These are phyloP conservation scores for Saccharomycopsis sp. DNA, from an alignment of 805 yeast species.

Conservation along the genomic window DNA sequence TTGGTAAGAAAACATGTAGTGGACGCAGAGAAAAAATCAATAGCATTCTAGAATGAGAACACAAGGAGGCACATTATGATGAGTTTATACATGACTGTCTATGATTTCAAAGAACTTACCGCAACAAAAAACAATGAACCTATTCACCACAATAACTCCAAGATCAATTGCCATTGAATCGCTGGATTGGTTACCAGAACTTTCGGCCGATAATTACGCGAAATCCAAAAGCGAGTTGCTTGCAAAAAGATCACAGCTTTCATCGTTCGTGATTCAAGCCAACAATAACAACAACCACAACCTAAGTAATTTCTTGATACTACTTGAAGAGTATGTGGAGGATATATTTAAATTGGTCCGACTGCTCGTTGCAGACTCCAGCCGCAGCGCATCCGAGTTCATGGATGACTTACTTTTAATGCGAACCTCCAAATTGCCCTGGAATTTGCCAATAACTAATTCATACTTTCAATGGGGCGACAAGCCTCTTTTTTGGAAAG, in stretches of 20 bases:
- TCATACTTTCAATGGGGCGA: not conserved
- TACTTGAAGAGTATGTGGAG: constrained; percentile 8
- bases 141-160: not conserved
- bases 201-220: not conserved
- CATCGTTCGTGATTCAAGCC: not conserved
- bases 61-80: no score
- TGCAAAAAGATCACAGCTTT: constrained; percentile 4
- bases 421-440: constrained; percentile 4
- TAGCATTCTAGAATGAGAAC: no score
- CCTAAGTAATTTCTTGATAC: constrained; percentile 3
- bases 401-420: not conserved
- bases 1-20: no score
- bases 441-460: constrained; percentile 14
- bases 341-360: constrained; percentile 3
- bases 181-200: not conserved
- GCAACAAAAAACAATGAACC: not conserved
- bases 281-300: constrained; percentile 1
- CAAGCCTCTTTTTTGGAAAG: constrained; percentile 3
- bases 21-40: no score
- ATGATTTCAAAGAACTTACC: no score
- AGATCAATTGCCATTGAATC: not conserved
- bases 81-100: no score
- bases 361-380: not conserved
- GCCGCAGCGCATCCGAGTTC: not conserved
- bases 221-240: constrained; percentile 1